These are phyloP conservation scores for Ceratorhiza oryzae-sativae DNA, from an alignment of 1,284 basidiomycete genomes.

Conservation along the genomic window DNA sequence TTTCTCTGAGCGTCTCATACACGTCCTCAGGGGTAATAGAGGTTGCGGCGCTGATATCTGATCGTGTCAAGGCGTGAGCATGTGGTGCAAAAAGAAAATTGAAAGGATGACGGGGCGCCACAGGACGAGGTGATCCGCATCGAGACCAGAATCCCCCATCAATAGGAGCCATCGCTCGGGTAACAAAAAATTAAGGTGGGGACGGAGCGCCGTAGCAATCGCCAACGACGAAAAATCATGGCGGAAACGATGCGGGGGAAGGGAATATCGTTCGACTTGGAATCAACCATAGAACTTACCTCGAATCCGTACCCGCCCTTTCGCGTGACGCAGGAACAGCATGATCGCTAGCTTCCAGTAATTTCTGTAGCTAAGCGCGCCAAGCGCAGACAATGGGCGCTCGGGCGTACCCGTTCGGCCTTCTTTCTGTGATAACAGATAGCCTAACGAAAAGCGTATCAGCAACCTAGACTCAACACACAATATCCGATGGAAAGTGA, in stretches of 20 bases:
- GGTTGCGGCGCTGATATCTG: constrained; percentile 87
- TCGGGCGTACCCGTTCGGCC: constrained; percentile 87
- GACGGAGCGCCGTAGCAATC: too few relatives aligned
- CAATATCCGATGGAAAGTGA: constrained; percentile 3
- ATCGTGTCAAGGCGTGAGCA: constrained; percentile 15
- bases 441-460: constrained; percentile 64
- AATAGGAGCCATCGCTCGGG: neutral
- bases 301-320: constrained; percentile 72
- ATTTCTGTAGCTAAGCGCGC: constrained; percentile 89
- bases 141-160: neutral
- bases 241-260: neutral
- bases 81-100: neutral
- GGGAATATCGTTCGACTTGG: neutral
- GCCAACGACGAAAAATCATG: neutral
- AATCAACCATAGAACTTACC: constrained; percentile 59
- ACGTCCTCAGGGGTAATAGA: constrained; percentile 94
- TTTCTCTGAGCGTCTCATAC: constrained; percentile 76
- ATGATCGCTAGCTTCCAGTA: constrained; percentile 96
- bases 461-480: neutral
- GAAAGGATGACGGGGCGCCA: constrained; percentile 10
- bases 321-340: constrained; percentile 72
- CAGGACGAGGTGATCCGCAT: constrained; percentile 1
- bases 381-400: constrained; percentile 89
- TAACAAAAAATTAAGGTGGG: too few relatives aligned
- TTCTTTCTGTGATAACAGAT: constrained; percentile 95